Conservation (phyloP, 306 rosid species). For the Glycine soja region DNA sequence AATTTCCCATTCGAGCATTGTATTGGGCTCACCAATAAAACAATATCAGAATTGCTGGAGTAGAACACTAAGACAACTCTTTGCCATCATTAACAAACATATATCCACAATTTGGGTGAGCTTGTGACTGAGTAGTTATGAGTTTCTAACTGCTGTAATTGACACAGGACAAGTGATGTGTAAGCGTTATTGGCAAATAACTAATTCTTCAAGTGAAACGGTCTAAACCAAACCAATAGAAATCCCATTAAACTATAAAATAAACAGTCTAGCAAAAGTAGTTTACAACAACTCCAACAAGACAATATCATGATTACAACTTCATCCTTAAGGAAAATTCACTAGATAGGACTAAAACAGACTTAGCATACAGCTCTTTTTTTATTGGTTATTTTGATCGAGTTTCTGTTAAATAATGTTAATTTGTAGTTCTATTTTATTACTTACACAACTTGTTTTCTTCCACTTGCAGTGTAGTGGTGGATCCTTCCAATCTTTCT, state of each 20-base stretch:
- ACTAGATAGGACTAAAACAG: background rate
- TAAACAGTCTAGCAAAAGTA: background rate
- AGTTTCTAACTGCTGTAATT: background rate
- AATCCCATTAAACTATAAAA: background rate
- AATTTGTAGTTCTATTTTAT: constrained; percentile 25
- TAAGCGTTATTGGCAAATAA: background rate
- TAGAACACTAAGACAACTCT: background rate
- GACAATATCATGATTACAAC: constrained; percentile 4
- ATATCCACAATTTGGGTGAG: background rate
- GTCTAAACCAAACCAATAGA: background rate
- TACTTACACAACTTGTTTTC: constrained; percentile 13
- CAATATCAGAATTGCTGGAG: background rate
- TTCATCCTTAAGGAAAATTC: constrained; percentile 8
- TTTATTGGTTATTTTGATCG: constrained; percentile 14
- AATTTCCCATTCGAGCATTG: background rate
- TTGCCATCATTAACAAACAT: background rate
- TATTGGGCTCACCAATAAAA: background rate
- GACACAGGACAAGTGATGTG: background rate
- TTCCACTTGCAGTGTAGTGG: constrained; percentile 72
- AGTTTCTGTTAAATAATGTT: constrained; percentile 33
- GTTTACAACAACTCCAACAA: constrained; percentile 31
- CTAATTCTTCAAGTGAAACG: constrained; percentile 9
- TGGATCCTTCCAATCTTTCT: constrained; percentile 80
- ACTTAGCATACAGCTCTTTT: background rate
- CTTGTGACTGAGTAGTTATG: background rate